Base-by-base conservation (phyloP, 2,329 filamentous ascomycete species). In the Talaromyces verruculosus region DNA sequence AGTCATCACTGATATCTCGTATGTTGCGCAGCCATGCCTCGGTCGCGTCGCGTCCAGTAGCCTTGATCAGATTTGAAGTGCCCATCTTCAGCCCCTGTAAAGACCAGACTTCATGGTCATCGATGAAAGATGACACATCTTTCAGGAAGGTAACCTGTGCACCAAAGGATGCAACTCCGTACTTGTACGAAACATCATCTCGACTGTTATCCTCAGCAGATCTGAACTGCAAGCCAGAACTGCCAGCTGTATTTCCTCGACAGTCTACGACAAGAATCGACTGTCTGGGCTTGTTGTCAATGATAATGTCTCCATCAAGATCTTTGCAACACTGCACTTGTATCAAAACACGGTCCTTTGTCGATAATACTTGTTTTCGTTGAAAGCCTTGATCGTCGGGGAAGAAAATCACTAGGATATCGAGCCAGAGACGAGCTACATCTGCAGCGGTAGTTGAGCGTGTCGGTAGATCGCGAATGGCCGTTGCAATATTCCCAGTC, bases 21-120 rank as follows among this genome's bases (percentile, higher is more conserved):
- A 60, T 39, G 5, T 59, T 37, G 13, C 53, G 55, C 25, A 63
- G 33, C 65, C 65, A 66, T 45, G 59, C 37, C n/a, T 66, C 65
- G n/a, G 60, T 60, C 61, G 28, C 49, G 22, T 66, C 65, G 2
- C 61, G 65, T 22, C 53, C 65, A n/a, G 60, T 49, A 15, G 65
- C 65, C 61, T 63, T 66, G 51, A 58, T 33, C 11, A 66, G 61
- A 39, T 59, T 63, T 15, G 33, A 47, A 49, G 49, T 59, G 51
- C 33, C 65, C 35, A 60, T 63, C 15, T 49, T 45, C 28, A 35
- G n/a, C 8, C 51, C 51, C 5, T 25, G 51, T 45, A 64, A 37
- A 25, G 62, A 49, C 30, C 33, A 45, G 4, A 5, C 39, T 19
- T 47, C 37, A 28, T 58, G 33, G 30, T 22, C 39, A 2, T n/a